phyloP scores from a whole-genome alignment of 441 rosid genomes.

The Cnidoscolus chayamansa region DNA sequence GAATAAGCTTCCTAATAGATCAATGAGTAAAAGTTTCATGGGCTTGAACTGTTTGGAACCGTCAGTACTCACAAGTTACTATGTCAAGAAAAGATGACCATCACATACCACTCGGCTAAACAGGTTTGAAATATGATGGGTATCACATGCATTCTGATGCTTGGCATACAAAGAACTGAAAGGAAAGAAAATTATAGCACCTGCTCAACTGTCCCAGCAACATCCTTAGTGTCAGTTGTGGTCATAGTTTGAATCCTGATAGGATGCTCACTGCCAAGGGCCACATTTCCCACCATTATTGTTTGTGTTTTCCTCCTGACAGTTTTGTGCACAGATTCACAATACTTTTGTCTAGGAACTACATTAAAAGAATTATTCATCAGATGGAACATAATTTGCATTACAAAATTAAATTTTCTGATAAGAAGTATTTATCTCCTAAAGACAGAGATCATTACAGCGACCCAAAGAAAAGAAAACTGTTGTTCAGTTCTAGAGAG shows the following conservation, averaged over 20 bases:
- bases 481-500: not conserved
- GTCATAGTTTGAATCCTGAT: conserved; percentile 96
- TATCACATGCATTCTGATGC: not conserved
- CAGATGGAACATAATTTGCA: conserved; percentile 5
- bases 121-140: not conserved
- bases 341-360: conserved; percentile 95
- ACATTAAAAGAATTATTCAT: conserved; percentile 23
- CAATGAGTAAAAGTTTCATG: not conserved
- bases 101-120: not conserved
- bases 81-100: not conserved
- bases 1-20: not conserved
- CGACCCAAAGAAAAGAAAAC: too few relatives aligned
- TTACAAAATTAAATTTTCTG: not conserved
- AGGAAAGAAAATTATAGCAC: conserved; percentile 33
- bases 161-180: not conserved
- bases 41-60: not conserved
- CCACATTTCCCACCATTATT: conserved; percentile 91
- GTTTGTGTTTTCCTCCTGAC: conserved; percentile 87
- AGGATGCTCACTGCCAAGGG: conserved; percentile 92
- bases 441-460: not conserved
- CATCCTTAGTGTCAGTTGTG: conserved; percentile 80
- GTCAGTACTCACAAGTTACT: not conserved
- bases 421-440: not conserved
- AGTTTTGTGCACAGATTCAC: conserved; percentile 80
- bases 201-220: conserved; percentile 88